These are phyloP conservation scores for Fusarium papillatum DNA, from an alignment of 2,329 filamentous ascomycete genomes.

Conservation along the genomic window DNA sequence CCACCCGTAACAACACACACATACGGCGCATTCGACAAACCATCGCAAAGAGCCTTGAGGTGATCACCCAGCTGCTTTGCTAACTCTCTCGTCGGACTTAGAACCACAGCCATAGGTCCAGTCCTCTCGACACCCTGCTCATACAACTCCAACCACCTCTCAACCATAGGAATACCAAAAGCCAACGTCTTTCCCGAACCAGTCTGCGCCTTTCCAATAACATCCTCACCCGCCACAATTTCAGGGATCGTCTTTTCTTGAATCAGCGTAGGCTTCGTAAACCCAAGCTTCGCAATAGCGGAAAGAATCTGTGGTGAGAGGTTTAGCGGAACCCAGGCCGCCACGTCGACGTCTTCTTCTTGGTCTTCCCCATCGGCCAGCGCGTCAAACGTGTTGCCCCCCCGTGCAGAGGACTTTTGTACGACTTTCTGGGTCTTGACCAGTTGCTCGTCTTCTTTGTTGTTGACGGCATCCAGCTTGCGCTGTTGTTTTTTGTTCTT, in stretches of 20 bases:
- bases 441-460: slow-evolving; percentile 48
- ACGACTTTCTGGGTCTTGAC: slow-evolving; percentile 51
- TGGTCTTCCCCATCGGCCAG: slow-evolving; percentile 69
- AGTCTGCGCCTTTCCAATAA: slow-evolving; percentile 96
- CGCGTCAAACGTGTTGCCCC: slow-evolving; percentile 66
- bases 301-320: slow-evolving; percentile 80
- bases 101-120: slow-evolving; percentile 80
- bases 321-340: slow-evolving; percentile 82
- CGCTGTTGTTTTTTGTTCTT: slow-evolving; percentile 46
- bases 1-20: slow-evolving; percentile 95
- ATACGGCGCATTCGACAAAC: slow-evolving; percentile 72
- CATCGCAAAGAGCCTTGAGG: slow-evolving; percentile 79
- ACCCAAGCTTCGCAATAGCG: slow-evolving; percentile 84
- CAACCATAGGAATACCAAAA: slow-evolving; percentile 93
- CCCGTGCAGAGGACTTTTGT: slow-evolving; percentile 54
- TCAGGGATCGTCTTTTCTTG: slow-evolving; percentile 85
- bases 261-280: slow-evolving; percentile 85
- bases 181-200: slow-evolving; percentile 97
- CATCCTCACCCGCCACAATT: slow-evolving; percentile 86
- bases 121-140: slow-evolving; percentile 48
- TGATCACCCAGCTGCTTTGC: slow-evolving; percentile 93
- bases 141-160: slow-evolving; percentile 77
- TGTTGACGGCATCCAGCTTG: slow-evolving; percentile 46
- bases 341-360: slow-evolving; percentile 74
- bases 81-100: slow-evolving; percentile 93